A percentile compares a stretch with the other conserved stretches of the same genome.
phyloP scores from a whole-genome alignment of 352 stramenopile species.

The Phytophthora pisi region DNA sequence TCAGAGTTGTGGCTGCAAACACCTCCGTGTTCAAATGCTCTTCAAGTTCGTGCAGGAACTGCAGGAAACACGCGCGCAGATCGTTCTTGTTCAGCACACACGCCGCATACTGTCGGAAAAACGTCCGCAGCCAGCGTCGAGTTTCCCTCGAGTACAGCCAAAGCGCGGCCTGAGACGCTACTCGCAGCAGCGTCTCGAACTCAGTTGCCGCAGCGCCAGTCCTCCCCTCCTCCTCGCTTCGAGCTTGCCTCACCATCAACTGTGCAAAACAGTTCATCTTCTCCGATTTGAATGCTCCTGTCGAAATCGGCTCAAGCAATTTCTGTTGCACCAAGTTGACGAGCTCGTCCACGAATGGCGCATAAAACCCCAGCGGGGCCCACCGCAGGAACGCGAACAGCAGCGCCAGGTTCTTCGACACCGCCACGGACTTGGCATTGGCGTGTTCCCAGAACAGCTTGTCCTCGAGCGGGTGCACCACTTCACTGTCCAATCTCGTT shows the following conservation, averaged over 20 bases:
- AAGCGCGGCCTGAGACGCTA: constrained; percentile 41
- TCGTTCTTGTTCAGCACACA: constrained; percentile 46
- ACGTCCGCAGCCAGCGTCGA: constrained; percentile 44
- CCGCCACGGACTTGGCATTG: constrained; percentile 40
- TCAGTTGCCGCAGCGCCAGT: constrained; percentile 30
- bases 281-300: constrained; percentile 10
- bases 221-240: constrained; percentile 5
- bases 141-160: constrained; percentile 65
- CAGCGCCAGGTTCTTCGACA: constrained; percentile 71
- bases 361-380: constrained; percentile 52
- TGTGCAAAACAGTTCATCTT: constrained; percentile 57
- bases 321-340: constrained; percentile 46
- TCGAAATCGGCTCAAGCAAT: constrained; percentile 35
- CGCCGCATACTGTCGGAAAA: constrained; percentile 46
- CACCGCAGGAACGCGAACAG: constrained; percentile 54
- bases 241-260: constrained; percentile 49
- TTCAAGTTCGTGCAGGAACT: constrained; percentile 50
- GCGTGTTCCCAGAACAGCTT: constrained; percentile 62
- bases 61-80: constrained; percentile 53
- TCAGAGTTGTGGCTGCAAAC: constrained; percentile 43
- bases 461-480: constrained; percentile 41
- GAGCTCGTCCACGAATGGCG: constrained; percentile 55
- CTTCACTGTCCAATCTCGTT: neutral
- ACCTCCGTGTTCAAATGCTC: constrained; percentile 54
- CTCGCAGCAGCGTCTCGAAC: constrained; percentile 48